phyloP scores from a whole-genome alignment of 495 filamentous ascomycete genomes.

The Endocarpon pusillum region DNA sequence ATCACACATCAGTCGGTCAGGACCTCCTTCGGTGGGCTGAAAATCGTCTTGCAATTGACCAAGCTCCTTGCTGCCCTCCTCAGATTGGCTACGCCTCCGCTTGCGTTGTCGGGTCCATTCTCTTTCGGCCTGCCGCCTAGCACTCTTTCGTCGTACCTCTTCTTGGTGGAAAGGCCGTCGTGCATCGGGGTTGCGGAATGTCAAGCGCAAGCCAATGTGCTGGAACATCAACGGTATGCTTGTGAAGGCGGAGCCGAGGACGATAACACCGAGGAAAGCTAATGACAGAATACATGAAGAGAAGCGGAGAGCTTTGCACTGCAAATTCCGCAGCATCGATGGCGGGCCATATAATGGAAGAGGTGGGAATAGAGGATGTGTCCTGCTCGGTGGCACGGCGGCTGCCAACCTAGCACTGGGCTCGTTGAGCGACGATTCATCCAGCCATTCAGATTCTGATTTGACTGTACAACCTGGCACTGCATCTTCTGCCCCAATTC shows the following conservation, averaged over 20 bases:
- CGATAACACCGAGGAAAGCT: constrained; percentile 56
- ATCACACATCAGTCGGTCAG: constrained; percentile 62
- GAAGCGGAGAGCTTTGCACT: constrained; percentile 41
- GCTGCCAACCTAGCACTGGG: constrained; percentile 18
- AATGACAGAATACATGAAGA: constrained; percentile 61
- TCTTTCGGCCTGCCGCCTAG: constrained; percentile 36
- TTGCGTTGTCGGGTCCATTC: constrained; percentile 39
- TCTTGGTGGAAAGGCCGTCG: constrained; percentile 51
- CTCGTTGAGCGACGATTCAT: neutral
- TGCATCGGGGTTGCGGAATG: constrained; percentile 36
- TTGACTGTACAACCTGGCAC: too few species aligned
- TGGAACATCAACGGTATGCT: constrained; percentile 33
- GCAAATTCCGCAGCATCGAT: constrained; percentile 40
- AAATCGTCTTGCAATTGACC: constrained; percentile 33
- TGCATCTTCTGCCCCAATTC: neutral
- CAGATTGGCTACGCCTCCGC: neutral
- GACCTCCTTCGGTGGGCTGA: constrained; percentile 58
- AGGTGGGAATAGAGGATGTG: constrained; percentile 76
- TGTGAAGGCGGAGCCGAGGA: constrained; percentile 51
- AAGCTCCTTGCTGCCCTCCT: constrained; percentile 21
- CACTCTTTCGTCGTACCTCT: constrained; percentile 39
- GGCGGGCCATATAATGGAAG: constrained; percentile 71
- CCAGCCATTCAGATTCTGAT: neutral
- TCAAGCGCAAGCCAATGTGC: constrained; percentile 29
- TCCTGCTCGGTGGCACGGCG: constrained; percentile 38